Evolutionary conservation across 1,284 basidiomycete genomes (phyloP).

Genomic region (Lentinula novae-zelandiae): DNA sequence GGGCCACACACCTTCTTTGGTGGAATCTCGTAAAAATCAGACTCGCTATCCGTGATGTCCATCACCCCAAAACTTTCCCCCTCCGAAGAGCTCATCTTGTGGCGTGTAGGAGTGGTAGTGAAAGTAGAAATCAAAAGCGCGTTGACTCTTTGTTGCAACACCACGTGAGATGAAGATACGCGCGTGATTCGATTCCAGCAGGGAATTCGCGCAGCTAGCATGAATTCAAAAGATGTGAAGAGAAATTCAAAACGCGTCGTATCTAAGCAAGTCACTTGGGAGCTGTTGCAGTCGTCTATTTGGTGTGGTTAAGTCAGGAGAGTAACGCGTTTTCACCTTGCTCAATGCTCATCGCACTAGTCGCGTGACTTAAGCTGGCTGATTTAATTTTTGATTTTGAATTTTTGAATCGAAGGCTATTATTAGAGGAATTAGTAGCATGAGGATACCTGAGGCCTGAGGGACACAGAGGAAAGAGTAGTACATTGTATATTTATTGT

Average conservation of each 20-base stretch:
- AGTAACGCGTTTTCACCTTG: too few relatives aligned
- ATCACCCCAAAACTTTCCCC: conserved; percentile 64
- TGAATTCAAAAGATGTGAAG: neutral
- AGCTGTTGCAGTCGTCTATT: too few relatives aligned
- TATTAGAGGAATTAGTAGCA: too few relatives aligned
- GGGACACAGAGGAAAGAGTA: too few relatives aligned
- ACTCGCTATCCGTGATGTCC: conserved; percentile 56
- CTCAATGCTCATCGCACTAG: too few relatives aligned
- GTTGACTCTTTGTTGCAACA: neutral
- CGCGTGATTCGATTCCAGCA: neutral
- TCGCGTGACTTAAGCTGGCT: too few relatives aligned
- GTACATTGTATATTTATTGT: neutral
- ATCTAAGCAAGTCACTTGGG: too few relatives aligned
- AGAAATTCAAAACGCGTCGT: too few relatives aligned
- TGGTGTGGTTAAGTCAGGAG: too few relatives aligned
- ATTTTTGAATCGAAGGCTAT: too few relatives aligned
- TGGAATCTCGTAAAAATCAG: conserved; percentile 60
- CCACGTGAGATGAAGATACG: neutral
- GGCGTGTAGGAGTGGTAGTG: neutral
- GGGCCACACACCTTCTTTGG: conserved; percentile 51
- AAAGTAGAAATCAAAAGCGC: neutral
- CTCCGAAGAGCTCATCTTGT: conserved; percentile 56
- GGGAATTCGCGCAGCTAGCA: neutral
- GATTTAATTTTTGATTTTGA: too few relatives aligned
- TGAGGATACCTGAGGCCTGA: too few relatives aligned